These are phyloP conservation scores for Botryotinia calthae DNA, from an alignment of 2,329 filamentous ascomycete species.

Conservation along the genomic window DNA sequence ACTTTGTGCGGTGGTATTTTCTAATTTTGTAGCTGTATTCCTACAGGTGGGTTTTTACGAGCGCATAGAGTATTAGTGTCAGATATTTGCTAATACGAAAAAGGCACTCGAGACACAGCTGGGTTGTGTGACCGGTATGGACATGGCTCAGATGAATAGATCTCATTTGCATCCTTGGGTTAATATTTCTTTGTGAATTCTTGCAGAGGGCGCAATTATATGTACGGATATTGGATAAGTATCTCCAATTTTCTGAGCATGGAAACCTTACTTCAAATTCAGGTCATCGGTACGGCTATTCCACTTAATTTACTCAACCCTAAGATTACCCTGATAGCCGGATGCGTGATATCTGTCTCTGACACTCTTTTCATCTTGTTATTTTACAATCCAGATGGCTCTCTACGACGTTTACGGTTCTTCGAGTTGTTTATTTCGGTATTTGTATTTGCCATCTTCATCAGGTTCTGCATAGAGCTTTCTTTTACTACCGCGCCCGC, in stretches of 20 bases:
- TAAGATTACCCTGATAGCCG: conserved; percentile 58
- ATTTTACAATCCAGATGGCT: conserved; percentile 59
- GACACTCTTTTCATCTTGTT: conserved; percentile 65
- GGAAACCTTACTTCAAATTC: not conserved
- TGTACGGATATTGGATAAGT: conserved; percentile 29
- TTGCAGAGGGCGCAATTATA: conserved; percentile 47
- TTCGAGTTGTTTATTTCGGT: no score
- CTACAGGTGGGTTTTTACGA: not conserved
- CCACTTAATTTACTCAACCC: conserved; percentile 63
- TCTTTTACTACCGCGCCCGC: no score
- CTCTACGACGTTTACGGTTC: conserved; percentile 45
- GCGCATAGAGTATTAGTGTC: not conserved
- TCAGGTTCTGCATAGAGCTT: no score
- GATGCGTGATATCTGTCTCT: conserved; percentile 61
- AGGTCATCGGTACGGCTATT: conserved; percentile 70
- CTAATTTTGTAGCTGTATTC: conserved; percentile 54
- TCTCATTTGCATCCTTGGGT: conserved; percentile 50
- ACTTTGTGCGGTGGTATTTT: conserved; percentile 53
- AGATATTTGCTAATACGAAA: not conserved
- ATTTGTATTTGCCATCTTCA: no score
- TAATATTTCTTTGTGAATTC: conserved; percentile 50
- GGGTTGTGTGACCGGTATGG: conserved; percentile 51
- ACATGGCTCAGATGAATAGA: conserved; percentile 51
- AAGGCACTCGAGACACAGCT: conserved; percentile 31
- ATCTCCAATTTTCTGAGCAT: not conserved